phyloP scores from a whole-genome alignment of 2,329 filamentous ascomycete genomes.

The Diaporthe sp. region DNA sequence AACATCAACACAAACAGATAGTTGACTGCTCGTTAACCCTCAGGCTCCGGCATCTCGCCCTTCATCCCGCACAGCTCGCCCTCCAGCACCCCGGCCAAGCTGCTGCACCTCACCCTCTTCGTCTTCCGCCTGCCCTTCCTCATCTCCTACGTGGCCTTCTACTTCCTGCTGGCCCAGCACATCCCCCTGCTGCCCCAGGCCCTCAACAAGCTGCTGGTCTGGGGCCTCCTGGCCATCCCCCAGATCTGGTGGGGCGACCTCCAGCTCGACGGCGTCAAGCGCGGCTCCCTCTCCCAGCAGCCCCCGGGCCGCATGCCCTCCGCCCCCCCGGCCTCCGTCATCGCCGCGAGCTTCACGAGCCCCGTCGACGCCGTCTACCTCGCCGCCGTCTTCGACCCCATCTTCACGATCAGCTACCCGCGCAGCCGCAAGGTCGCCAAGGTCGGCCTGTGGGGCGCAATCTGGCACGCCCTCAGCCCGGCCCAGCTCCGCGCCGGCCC shows the following conservation, averaged over 20 bases:
- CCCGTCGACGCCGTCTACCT: conserved; percentile 95
- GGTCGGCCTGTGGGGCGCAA: conserved; percentile 80
- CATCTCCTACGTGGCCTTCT: conserved; percentile 71
- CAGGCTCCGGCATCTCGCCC: conserved; percentile 94
- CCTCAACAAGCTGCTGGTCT: conserved; percentile 84
- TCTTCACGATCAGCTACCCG: conserved; percentile 91
- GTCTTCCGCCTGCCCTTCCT: conserved; percentile 83
- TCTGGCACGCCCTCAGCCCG: conserved; percentile 76
- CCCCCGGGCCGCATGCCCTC: conserved; percentile 80
- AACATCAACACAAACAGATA: conserved; percentile 3
- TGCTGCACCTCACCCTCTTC: conserved; percentile 80
- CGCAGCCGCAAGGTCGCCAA: conserved; percentile 77
- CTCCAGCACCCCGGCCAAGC: conserved; percentile 68
- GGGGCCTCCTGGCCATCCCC: conserved; percentile 87
- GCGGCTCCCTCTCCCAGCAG: conserved; percentile 84
- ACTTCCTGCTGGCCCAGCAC: conserved; percentile 86
- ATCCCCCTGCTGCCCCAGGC: conserved; percentile 64
- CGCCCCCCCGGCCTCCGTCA: conserved; percentile 73
- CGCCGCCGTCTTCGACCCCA: conserved; percentile 93
- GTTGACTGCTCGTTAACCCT: background rate
- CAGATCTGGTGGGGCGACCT: conserved; percentile 99
- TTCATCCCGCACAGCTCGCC: conserved; percentile 86
- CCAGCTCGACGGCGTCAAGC: conserved; percentile 96
- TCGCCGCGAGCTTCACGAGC: conserved; percentile 91
- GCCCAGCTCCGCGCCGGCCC: conserved; percentile 56